Evolutionary conservation across 225 moss, liverwort and hornwort species (phyloP).

Genomic region (Thuidium tamariscinum): DNA sequence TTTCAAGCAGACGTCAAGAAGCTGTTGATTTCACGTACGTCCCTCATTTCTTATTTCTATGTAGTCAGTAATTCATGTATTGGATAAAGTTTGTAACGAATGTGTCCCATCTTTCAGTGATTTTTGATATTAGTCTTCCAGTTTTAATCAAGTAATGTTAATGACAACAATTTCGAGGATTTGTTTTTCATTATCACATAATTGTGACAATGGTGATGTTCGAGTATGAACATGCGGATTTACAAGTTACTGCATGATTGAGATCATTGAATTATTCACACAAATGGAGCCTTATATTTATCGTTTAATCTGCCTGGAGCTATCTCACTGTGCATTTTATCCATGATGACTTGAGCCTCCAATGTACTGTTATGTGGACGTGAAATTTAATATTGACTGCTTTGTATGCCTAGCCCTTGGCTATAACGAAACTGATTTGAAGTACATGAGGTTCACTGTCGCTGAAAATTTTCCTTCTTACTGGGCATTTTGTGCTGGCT

Average conservation of each 20-base stretch:
- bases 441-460: not conserved
- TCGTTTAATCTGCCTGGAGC: not conserved
- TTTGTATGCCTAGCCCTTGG: not conserved
- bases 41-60: not conserved
- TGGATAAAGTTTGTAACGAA: not conserved
- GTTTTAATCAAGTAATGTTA: not conserved
- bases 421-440: not conserved
- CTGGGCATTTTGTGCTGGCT: not conserved
- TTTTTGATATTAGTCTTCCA: not conserved
- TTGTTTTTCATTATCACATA: not conserved
- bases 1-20: not conserved
- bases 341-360: not conserved
- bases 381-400: not conserved
- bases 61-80: not conserved
- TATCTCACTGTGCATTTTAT: not conserved
- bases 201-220: not conserved
- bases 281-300: not conserved
- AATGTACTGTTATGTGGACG: not conserved
- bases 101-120: not conserved
- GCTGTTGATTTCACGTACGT: not conserved
- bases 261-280: not conserved
- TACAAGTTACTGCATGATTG: not conserved
- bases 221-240: not conserved
- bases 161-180: not conserved
- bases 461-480: not conserved